Base-by-base conservation (phyloP, 75 land plant genomes). In the Isoetes taiwanensis region DNA sequence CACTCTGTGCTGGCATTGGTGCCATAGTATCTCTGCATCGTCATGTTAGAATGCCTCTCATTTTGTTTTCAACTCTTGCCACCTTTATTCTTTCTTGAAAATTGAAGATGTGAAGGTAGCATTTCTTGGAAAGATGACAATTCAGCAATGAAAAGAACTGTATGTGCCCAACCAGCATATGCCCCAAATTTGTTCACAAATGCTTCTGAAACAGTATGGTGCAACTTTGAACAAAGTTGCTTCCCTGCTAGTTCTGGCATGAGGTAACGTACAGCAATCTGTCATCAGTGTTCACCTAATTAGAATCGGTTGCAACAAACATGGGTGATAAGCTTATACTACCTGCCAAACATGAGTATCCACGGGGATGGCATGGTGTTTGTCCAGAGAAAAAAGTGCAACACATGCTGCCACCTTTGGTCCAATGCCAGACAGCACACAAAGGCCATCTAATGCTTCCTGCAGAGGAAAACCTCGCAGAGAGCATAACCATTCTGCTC, bases 281-380 rank as follows among this genome's bases (percentile, higher is more conserved):
- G 62, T 32, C 41, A 4, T 20, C 21, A 24, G 16, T 41, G 25
- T 34, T n/a, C 21, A 59, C 23, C 67, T 57, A 19, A 2, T 1
- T 2, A 3, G 23, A 42, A n/a, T 41, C 48, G 11, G 20, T 37
- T 55, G 12, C 52, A 40, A 56, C 12, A 56, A 32, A 16, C 21
- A 56, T n/a, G 20, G 20, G 12, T 37, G 39, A 37, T 10, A 37
- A 14, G 39, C 14, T 37, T 37, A 37, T 9, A 33, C 33, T 57
- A 90, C 95, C 95, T 81, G 67, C 97, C 97, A 91, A 6, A 91
- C 97, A 66, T 91, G 97, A 21, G 97, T 91, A 75, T 91, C 97
- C 54, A 91, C 97, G n/a, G n/a, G n/a, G n/a, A n/a, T n/a, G n/a
- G n/a, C n/a, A n/a, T n/a, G n/a, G n/a, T n/a, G n/a, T n/a, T n/a